Evolutionary conservation across 306 rosid genomes (phyloP).

Genomic region (Cucumis hystrix): DNA sequence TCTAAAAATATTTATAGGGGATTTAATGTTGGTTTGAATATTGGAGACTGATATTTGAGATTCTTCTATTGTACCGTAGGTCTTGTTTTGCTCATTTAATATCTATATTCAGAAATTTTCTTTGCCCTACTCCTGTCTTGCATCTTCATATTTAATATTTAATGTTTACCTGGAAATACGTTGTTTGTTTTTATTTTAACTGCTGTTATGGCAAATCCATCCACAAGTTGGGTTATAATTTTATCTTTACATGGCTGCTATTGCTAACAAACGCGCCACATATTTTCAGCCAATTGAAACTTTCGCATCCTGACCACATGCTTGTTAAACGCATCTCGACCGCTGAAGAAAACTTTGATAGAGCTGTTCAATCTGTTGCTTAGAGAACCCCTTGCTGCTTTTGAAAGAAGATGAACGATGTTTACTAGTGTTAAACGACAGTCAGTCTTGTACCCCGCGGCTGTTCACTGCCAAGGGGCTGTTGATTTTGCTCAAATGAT

Average conservation of each 20-base stretch:
- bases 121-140: not conserved
- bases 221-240: not conserved
- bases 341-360: constrained; percentile 86
- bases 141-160: not conserved
- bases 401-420: not conserved
- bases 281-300: constrained; percentile 84
- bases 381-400: constrained; percentile 20
- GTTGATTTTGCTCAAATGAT: not conserved
- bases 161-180: not conserved
- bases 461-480: not conserved
- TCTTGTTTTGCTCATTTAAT: not conserved
- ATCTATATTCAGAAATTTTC: not conserved
- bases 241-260: not conserved
- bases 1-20: not conserved
- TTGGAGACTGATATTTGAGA: not conserved
- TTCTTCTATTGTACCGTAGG: not conserved
- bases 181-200: not conserved
- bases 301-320: constrained; percentile 73
- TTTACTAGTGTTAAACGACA: not conserved
- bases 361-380: constrained; percentile 71
- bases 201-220: not conserved
- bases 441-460: not conserved
- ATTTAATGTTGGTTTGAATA: not conserved
- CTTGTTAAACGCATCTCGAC: constrained; percentile 58
- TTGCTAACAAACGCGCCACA: not conserved